These are phyloP conservation scores for Botryosphaeria dothidea DNA, from an alignment of 2,329 filamentous ascomycete species.

Conservation along the genomic window DNA sequence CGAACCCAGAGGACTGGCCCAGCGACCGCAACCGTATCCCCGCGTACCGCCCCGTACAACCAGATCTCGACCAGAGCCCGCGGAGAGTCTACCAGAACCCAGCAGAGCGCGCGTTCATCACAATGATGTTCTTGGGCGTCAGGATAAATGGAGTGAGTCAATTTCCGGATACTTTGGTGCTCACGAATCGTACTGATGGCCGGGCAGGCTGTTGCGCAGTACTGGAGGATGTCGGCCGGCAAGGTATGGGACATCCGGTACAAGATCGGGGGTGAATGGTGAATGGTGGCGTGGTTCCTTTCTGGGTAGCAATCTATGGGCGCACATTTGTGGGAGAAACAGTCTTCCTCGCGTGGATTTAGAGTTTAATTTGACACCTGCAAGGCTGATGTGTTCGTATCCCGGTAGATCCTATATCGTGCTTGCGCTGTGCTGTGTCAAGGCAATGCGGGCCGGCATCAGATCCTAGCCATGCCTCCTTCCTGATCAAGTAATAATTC, in stretches of 20 bases:
- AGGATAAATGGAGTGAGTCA: conserved; percentile 45
- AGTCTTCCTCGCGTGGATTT: neutral
- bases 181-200: neutral
- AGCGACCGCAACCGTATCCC: conserved; percentile 51
- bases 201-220: conserved; percentile 3
- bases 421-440: neutral
- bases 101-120: conserved; percentile 50
- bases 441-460: neutral
- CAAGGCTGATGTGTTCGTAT: neutral
- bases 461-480: neutral
- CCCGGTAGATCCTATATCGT: neutral
- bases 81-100: conserved; percentile 47
- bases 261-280: conserved; percentile 57
- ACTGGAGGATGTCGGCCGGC: conserved; percentile 36
- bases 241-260: conserved; percentile 56
- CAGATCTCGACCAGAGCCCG: conserved; percentile 42
- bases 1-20: conserved; percentile 48
- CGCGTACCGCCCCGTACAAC: conserved; percentile 48
- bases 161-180: neutral
- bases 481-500: neutral
- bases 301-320: neutral
- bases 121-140: conserved; percentile 53
- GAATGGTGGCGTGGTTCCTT: neutral
- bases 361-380: neutral
- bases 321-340: neutral